Percentiles rank a stretch among this genome's conserved stretches.
Evolutionary conservation across 192 early-diverging fungal genomes (phyloP).

Genomic region (Entomortierella beljakovae): DNA sequence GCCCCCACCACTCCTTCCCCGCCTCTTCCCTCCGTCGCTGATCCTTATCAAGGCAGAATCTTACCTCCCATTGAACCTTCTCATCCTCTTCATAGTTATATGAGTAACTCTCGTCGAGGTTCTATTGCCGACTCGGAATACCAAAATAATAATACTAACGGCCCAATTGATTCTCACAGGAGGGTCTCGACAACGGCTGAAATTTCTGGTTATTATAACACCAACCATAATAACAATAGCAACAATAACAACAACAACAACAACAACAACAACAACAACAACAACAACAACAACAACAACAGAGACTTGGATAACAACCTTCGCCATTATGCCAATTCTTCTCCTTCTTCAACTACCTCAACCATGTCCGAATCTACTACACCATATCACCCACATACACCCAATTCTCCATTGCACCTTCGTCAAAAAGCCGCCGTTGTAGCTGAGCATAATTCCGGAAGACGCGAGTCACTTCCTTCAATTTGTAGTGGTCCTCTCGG

Average conservation of each 20-base stretch:
- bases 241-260: slow-evolving; percentile 5
- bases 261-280: too few relatives aligned
- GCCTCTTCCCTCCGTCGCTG: slow-evolving; percentile 26
- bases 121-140: slow-evolving; percentile 33
- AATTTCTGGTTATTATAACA: slow-evolving; percentile 1
- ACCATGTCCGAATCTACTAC: neutral
- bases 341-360: slow-evolving; percentile 9
- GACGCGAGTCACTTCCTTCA: slow-evolving; percentile 48
- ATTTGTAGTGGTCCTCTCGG: slow-evolving; percentile 46
- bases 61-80: slow-evolving; percentile 49
- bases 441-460: slow-evolving; percentile 8
- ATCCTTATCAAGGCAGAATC: slow-evolving; percentile 31
- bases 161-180: slow-evolving; percentile 15
- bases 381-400: neutral
- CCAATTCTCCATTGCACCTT: slow-evolving; percentile 17
- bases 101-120: slow-evolving; percentile 44
- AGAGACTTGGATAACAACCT: too few relatives aligned
- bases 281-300: too few relatives aligned
- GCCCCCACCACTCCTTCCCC: slow-evolving; percentile 32
- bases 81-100: slow-evolving; percentile 43
- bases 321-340: slow-evolving; percentile 12
- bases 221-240: neutral
- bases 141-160: neutral
- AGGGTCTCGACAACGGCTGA: slow-evolving; percentile 17
- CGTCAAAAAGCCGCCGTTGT: slow-evolving; percentile 10